phyloP scores from a whole-genome alignment of 2,329 filamentous ascomycete genomes.

The Sporothrix inflata region DNA sequence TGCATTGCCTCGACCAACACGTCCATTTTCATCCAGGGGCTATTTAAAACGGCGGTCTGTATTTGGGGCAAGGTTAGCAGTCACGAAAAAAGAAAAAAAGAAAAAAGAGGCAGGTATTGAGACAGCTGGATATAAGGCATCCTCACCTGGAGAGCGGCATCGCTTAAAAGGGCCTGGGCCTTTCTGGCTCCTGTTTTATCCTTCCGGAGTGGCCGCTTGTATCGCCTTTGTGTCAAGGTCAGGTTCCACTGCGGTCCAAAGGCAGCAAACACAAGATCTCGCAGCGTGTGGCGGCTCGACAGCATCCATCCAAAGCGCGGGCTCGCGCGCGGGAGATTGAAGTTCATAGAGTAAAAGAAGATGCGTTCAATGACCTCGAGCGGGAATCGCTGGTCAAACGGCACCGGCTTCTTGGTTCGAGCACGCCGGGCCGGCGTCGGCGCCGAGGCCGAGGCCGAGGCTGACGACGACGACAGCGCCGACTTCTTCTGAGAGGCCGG shows the following conservation, averaged over 20 bases:
- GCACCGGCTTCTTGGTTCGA: constrained; percentile 9
- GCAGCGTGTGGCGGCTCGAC: constrained; percentile 44
- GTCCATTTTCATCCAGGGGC: constrained; percentile 30
- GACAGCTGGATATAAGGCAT: not conserved
- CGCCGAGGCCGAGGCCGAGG: not conserved
- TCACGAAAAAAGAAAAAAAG: no score
- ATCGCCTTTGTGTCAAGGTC: not conserved
- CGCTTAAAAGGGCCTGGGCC: not conserved
- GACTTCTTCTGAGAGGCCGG: not conserved
- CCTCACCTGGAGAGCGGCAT: constrained; percentile 15
- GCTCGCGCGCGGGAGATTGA: constrained; percentile 51
- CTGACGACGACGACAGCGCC: not conserved
- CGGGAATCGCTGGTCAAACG: constrained; percentile 46
- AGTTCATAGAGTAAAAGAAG: constrained; percentile 54
- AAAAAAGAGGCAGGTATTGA: not conserved
- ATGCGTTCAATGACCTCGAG: constrained; percentile 59
- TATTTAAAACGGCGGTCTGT: constrained; percentile 25
- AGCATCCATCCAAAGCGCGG: constrained; percentile 52
- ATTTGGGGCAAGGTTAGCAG: not conserved
- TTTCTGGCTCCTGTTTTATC: not conserved
- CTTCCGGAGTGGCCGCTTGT: not conserved
- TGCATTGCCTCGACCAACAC: constrained; percentile 34
- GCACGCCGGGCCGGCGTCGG: not conserved
- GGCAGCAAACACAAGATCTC: constrained; percentile 42
- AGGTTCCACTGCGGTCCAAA: constrained; percentile 49